Conservation (phyloP, 495 filamentous ascomycete species). For the Diplogelasinospora grovesii region DNA sequence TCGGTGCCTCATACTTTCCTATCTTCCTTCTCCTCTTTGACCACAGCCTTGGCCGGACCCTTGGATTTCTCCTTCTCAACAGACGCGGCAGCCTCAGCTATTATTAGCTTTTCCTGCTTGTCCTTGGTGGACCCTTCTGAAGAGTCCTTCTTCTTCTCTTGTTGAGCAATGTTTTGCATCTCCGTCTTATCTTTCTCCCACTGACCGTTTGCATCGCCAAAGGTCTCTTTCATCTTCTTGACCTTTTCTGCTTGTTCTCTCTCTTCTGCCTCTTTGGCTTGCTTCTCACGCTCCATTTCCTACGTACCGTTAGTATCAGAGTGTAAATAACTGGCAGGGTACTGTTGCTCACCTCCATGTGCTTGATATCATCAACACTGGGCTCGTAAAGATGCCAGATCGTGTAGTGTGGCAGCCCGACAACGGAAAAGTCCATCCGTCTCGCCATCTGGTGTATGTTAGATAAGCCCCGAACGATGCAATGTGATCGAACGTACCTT, state of each 20-base stretch:
- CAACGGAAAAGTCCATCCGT: conserved; percentile 91
- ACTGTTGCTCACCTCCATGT: conserved; percentile 67
- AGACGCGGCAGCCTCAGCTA: conserved; percentile 1
- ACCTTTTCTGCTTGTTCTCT: conserved; percentile 57
- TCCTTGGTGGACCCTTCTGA: conserved; percentile 9
- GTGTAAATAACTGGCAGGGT: neutral
- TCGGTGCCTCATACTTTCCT: conserved; percentile 5
- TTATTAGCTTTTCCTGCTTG: neutral
- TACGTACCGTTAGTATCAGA: conserved; percentile 27
- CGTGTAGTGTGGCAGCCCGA: conserved; percentile 94
- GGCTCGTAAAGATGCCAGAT: conserved; percentile 99
- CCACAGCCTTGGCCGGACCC: neutral
- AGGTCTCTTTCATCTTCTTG: conserved; percentile 64
- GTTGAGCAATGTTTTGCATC: conserved; percentile 59
- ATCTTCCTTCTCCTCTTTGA: conserved; percentile 7
- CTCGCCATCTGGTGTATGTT: conserved; percentile 78
- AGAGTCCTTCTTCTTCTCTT: conserved; percentile 36
- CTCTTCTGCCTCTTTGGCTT: conserved; percentile 66
- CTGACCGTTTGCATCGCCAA: conserved; percentile 59
- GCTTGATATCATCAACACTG: conserved; percentile 89
- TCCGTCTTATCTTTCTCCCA: conserved; percentile 80
- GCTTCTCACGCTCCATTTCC: conserved; percentile 81
- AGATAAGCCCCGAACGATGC: no score
- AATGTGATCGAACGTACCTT: conserved; percentile 74
- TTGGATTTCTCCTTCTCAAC: conserved; percentile 4